Evolutionary conservation across 768 basidiomycete species (phyloP), one percentile per base, ranked within the genome.

Genomic region (Suillus clintonianus): DNA sequence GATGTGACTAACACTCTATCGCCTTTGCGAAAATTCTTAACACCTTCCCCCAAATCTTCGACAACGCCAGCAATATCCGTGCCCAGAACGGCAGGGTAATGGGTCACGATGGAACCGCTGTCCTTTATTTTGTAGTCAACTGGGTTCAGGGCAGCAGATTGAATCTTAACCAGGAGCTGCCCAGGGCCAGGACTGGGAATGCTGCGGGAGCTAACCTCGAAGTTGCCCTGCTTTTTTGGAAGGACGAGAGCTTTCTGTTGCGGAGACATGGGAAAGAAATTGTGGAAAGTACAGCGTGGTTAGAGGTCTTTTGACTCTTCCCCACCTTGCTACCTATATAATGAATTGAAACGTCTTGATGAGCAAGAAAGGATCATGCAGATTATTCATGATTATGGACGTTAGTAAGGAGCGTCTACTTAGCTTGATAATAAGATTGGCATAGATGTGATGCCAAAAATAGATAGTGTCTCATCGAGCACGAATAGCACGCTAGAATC

Each of bases 111-210:
- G 0, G 67, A 27, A 11, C 77, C 79, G 53, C 66, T 67, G 56
- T 69, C 62, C 48, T 74, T 77, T n/a, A 79, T 72, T 68, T 76
- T 76, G 15, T 80, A 85, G 70, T 80, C 83, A 41, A 80, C 65
- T 5, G 85, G 85, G 67, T 86, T 85, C 14, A 86, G 74, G 1
- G 76, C 81, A 4, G 72, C 67, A 0, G 80, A 67, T 43, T 78
- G 67, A 51, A 82, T 59, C 64, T 80, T 79, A 62, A 85, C 73
- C 55, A 85, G 72, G 10, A 85, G 62, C 65, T 85, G 74, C 8
- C 77, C 78, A 7, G 69, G 65, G 0, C 77, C 76, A 0, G 82
- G 82, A 45, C 65, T 72, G 8, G 76, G 76, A 37, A 77, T 66
- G 27, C 62, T 55, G 10, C 65, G 71, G 9, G 71, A 64, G 5